Evolutionary conservation across 2,329 filamentous ascomycete species (phyloP).

Genomic region (Fusarium falciforme): DNA sequence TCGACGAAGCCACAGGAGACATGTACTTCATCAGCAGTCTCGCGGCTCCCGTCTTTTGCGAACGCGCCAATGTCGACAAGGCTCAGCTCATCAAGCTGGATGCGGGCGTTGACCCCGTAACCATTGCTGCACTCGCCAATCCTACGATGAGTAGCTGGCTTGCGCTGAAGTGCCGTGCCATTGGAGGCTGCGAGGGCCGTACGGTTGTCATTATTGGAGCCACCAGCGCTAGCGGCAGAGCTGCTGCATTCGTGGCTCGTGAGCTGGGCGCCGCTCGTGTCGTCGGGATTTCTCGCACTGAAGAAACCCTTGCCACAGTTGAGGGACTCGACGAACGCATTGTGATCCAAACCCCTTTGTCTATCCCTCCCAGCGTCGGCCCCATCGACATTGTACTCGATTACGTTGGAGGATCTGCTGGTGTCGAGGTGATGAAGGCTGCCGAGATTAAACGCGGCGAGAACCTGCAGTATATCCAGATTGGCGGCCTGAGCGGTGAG

Average conservation of each 20-base stretch:
- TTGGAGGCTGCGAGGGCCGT: conserved; percentile 3
- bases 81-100: conserved; percentile 12
- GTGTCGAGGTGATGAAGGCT: conserved; percentile 7
- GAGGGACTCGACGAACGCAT: conserved; percentile 15
- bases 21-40: conserved; percentile 16
- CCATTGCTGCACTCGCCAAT: conserved; percentile 13
- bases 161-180: conserved; percentile 6
- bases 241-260: conserved; percentile 5
- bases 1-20: conserved; percentile 15
- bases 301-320: neutral
- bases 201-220: conserved; percentile 21
- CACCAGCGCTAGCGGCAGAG: conserved; percentile 20
- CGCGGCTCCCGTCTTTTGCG: conserved; percentile 4
- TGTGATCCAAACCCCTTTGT: conserved; percentile 1
- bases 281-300: conserved; percentile 11
- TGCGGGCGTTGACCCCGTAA: conserved; percentile 4
- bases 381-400: conserved; percentile 19
- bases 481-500: conserved; percentile 15
- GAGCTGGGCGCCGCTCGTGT: conserved; percentile 6
- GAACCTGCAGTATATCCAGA: conserved; percentile 19
- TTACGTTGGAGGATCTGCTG: conserved; percentile 15
- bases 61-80: conserved; percentile 12
- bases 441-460: conserved; percentile 2
- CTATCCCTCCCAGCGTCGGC: conserved; percentile 11
- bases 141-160: conserved; percentile 21